Evolutionary conservation across 208 protist species (phyloP), one percentile per base, ranked within the genome.

Genomic region (Angomonas deanei): DNA sequence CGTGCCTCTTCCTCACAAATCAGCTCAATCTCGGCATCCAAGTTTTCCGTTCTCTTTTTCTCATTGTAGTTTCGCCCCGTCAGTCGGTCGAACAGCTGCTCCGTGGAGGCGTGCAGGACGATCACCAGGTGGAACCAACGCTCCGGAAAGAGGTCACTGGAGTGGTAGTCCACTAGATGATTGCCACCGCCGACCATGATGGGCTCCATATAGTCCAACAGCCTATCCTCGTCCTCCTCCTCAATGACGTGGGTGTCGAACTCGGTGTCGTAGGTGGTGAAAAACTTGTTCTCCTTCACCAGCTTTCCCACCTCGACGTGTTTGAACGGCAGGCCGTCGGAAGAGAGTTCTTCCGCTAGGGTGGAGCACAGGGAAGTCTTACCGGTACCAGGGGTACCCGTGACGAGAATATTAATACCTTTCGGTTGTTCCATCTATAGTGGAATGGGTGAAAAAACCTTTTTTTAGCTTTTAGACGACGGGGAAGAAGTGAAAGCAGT

Each of bases 121-220:
- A 99, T 67, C 4, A 99, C 96, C 0, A 98, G 77, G 49, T 98
- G 92, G 72, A 99, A 99, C 96, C 97, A 99, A 8, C 98, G 83
- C 76, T 98, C 83, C 6, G 98, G 98, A 58, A 99, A 99, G 26
- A 98, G 87, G 69, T 98, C 97, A 62, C 91, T 97, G 26, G 78
- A 84, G 78, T 99, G 97, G 76, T 97, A 98, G 73, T 99, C 97
- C 4, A 99, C 85, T 4, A 99, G 63, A 61, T 90, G 78, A 64
- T 94, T 88, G 42, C 91, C 96, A 1, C 84, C 87, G 27, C 82
- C 72, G 28, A 74, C 69, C 88, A 99, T 92, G 4, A 84, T 46
- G 8, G 88, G 88, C 82, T 99, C 97, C 54, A 99, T 68, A 46
- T 92, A 93, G 78, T 99, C 98, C 17, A 96, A 75, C 11, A 99